Percentiles rank a stretch among this genome's conserved stretches.
These are phyloP conservation scores for Cordyceps javanica DNA, from an alignment of 2,329 filamentous ascomycete genomes.

Conservation along the genomic window DNA sequence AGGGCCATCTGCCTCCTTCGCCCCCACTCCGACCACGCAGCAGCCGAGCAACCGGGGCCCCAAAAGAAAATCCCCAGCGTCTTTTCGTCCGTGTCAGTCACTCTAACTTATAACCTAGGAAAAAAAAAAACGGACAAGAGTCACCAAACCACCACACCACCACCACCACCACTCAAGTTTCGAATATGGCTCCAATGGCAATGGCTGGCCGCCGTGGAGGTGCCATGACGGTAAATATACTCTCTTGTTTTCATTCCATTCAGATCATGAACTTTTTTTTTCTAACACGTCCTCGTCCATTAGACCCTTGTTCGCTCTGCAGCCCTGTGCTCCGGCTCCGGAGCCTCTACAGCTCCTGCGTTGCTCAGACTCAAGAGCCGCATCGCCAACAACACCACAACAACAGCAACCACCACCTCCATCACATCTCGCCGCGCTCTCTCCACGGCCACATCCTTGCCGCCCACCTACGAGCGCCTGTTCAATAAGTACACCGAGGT, in stretches of 20 bases:
- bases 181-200: slow-evolving; percentile 44
- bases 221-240: slow-evolving; percentile 36
- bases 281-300: slow-evolving; percentile 1
- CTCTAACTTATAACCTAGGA: not conserved
- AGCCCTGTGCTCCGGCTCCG: slow-evolving; percentile 22
- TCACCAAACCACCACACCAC: too few species aligned
- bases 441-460: slow-evolving; percentile 37
- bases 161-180: not conserved
- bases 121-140: too few species aligned
- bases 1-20: not conserved
- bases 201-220: slow-evolving; percentile 43
- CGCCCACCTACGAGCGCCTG: slow-evolving; percentile 77
- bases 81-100: slow-evolving; percentile 2
- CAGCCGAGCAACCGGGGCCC: slow-evolving; percentile 7
- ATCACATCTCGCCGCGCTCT: too few species aligned
- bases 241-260: not conserved
- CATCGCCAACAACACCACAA: slow-evolving; percentile 5
- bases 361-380: slow-evolving; percentile 6
- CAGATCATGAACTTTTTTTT: not conserved
- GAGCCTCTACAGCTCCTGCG: too few species aligned
- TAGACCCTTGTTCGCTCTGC: slow-evolving; percentile 34
- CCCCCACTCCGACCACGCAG: slow-evolving; percentile 11
- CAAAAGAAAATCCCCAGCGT: slow-evolving; percentile 21
- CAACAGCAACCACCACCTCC: too few species aligned
- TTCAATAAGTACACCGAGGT: slow-evolving; percentile 72